Evolutionary conservation across 1,139 yeast species (phyloP).

Genomic region (Spathaspora sp.): DNA sequence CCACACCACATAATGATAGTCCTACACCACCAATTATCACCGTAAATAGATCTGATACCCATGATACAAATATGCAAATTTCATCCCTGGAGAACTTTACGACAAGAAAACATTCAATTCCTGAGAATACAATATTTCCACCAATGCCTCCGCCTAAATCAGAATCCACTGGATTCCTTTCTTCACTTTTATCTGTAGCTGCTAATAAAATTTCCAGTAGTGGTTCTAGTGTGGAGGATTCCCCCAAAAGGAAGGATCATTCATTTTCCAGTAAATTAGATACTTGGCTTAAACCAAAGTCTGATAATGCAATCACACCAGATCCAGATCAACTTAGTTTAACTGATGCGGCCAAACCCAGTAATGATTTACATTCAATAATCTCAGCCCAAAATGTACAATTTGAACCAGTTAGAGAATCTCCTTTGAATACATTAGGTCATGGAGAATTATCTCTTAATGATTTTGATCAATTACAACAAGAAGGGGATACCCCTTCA

Average conservation of each 20-base stretch:
- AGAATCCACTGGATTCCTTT: conserved; percentile 23
- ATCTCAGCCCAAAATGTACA: conserved; percentile 26
- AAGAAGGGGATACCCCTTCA: conserved; percentile 17
- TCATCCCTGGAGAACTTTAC: background rate
- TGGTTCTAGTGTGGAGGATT: conserved; percentile 6
- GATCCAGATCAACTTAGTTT: conserved; percentile 3
- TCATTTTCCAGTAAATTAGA: conserved; percentile 20
- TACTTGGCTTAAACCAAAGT: conserved; percentile 18
- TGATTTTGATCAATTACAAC: conserved; percentile 36
- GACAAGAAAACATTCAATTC: background rate
- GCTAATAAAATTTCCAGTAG: conserved; percentile 20
- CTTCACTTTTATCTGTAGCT: conserved; percentile 30
- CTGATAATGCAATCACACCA: conserved; percentile 6
- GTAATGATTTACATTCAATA: conserved; percentile 8
- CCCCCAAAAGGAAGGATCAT: conserved; percentile 16
- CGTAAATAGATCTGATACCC: background rate
- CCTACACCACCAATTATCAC: background rate
- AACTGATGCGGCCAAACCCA: background rate
- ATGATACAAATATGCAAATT: background rate
- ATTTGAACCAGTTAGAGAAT: conserved; percentile 59
- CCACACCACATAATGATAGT: background rate
- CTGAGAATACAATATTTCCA: background rate
- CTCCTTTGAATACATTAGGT: conserved; percentile 66
- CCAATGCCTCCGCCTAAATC: conserved; percentile 6
- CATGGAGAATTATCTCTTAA: conserved; percentile 67